Conservation (phyloP, 192 early-diverging fungal genomes). For the Coemansia sp. region DNA sequence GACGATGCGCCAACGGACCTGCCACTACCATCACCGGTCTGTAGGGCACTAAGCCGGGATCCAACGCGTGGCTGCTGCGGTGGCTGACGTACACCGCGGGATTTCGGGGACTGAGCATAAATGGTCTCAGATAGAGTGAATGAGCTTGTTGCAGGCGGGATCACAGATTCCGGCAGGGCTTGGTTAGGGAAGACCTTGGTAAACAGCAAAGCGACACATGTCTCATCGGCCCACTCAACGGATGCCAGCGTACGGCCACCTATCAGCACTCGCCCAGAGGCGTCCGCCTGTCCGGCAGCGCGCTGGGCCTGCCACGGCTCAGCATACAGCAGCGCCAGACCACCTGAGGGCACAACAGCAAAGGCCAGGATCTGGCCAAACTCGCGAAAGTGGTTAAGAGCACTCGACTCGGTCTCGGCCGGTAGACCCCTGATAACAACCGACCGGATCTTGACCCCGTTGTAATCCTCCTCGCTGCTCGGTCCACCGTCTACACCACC, state of each 20-base stretch:
- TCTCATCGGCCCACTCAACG: conserved; percentile 26
- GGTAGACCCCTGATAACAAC: conserved; percentile 34
- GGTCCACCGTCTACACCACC: background rate
- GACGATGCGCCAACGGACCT: conserved; percentile 9
- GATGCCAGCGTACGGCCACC: conserved; percentile 22
- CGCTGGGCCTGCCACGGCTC: conserved; percentile 55
- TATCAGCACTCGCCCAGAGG: conserved; percentile 26
- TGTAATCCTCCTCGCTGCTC: conserved; percentile 26
- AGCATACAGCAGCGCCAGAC: conserved; percentile 36
- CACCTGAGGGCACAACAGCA: conserved; percentile 19
- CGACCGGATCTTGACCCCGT: conserved; percentile 37
- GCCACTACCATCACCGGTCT: conserved; percentile 4
- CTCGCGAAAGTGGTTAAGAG: conserved; percentile 35
- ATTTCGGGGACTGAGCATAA: conserved; percentile 41
- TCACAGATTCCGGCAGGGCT: conserved; percentile 26
- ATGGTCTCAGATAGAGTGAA: conserved; percentile 31
- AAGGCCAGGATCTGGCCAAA: conserved; percentile 44
- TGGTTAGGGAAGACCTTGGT: conserved; percentile 29
- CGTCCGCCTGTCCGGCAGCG: conserved; percentile 26
- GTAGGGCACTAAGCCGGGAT: conserved; percentile 9
- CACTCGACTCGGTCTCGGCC: conserved; percentile 27
- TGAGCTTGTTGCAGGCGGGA: conserved; percentile 9
- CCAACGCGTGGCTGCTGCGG: conserved; percentile 5
- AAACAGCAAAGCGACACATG: conserved; percentile 26
- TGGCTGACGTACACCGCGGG: conserved; percentile 6